Percentiles rank a stretch among this genome's conserved stretches.
phyloP scores from a whole-genome alignment of 106 monocot species.

The Vanilla planifolia region DNA sequence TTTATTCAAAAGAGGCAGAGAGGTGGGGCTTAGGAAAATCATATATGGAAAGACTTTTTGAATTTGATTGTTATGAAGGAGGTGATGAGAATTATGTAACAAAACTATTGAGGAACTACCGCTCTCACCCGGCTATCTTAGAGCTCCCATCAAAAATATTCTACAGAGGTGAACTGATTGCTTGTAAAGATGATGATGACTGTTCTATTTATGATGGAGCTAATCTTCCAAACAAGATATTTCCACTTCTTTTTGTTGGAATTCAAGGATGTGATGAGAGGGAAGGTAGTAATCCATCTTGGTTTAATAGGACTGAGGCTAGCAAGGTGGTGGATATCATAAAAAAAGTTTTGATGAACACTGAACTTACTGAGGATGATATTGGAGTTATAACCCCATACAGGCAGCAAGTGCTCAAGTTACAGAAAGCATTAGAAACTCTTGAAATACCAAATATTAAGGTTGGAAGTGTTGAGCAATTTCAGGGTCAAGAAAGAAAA shows the following conservation, averaged over 20 bases:
- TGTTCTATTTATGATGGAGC: constrained; percentile 42
- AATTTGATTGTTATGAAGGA: constrained; percentile 44
- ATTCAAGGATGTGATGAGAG: constrained; percentile 98
- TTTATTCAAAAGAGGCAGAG: constrained; percentile 63
- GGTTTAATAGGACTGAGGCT: constrained; percentile 95
- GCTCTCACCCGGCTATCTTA: constrained; percentile 88
- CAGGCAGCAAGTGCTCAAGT: constrained; percentile 80
- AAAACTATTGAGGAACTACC: constrained; percentile 85
- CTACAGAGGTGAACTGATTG: constrained; percentile 61
- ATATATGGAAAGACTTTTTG: constrained; percentile 78
- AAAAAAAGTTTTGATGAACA: constrained; percentile 36
- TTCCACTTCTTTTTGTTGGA: constrained; percentile 85
- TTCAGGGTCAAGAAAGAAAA: constrained; percentile 91
- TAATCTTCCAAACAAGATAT: constrained; percentile 68
- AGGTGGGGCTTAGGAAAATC: constrained; percentile 62
- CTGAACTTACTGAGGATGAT: constrained; percentile 45
- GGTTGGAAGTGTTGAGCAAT: constrained; percentile 94
- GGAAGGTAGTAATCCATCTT: constrained; percentile 92
- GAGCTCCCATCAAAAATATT: constrained; percentile 88
- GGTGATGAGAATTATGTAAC: constrained; percentile 72
- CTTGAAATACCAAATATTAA: constrained; percentile 72
- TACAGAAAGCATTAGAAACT: constrained; percentile 61
- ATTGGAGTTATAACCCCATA: constrained; percentile 95
- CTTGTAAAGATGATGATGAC: constrained; percentile 63
- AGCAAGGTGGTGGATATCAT: constrained; percentile 87